These are phyloP conservation scores for Candida chauliodis DNA, from an alignment of 805 yeast species.

Conservation along the genomic window DNA sequence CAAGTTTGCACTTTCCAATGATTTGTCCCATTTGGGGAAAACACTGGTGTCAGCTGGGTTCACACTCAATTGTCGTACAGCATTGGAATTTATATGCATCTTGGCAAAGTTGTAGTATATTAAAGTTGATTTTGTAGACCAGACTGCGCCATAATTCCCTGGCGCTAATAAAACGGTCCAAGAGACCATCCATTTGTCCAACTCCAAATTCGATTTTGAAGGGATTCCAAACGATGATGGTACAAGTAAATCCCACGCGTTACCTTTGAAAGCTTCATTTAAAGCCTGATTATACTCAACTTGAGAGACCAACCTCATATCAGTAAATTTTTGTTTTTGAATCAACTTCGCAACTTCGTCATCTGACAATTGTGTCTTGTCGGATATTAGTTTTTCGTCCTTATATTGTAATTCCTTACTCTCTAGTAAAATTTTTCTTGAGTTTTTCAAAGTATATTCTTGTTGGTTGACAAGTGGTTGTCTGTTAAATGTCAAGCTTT, in stretches of 20 bases:
- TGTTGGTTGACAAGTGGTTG: constrained; percentile 50
- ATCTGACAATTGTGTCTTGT: constrained; percentile 2
- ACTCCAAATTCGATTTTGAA: constrained; percentile 59
- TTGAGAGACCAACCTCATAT: constrained; percentile 61
- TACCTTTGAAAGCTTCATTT: constrained; percentile 51
- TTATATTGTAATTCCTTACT: constrained; percentile 4
- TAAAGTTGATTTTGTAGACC: constrained; percentile 69
- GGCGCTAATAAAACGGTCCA: constrained; percentile 72
- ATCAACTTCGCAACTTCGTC: constrained; percentile 4
- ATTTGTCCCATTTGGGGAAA: constrained; percentile 20
- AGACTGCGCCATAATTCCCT: constrained; percentile 48
- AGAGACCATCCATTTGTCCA: constrained; percentile 77
- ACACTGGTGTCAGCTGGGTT: constrained; percentile 22
- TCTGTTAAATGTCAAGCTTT: constrained; percentile 56
- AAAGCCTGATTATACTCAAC: constrained; percentile 66
- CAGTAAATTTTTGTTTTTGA: constrained; percentile 26
- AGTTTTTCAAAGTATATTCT: constrained; percentile 43
- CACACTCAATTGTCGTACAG: constrained; percentile 40
- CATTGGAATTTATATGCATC: constrained; percentile 61
- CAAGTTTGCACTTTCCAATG: neutral
- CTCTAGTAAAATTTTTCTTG: constrained; percentile 37
- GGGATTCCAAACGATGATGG: constrained; percentile 67
- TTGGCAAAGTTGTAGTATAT: constrained; percentile 73
- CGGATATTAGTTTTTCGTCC: constrained; percentile 1
- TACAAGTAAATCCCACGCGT: constrained; percentile 57